These are phyloP conservation scores for Mortierella sp. DNA, from an alignment of 371 early-diverging fungal genomes.

Conservation along the genomic window DNA sequence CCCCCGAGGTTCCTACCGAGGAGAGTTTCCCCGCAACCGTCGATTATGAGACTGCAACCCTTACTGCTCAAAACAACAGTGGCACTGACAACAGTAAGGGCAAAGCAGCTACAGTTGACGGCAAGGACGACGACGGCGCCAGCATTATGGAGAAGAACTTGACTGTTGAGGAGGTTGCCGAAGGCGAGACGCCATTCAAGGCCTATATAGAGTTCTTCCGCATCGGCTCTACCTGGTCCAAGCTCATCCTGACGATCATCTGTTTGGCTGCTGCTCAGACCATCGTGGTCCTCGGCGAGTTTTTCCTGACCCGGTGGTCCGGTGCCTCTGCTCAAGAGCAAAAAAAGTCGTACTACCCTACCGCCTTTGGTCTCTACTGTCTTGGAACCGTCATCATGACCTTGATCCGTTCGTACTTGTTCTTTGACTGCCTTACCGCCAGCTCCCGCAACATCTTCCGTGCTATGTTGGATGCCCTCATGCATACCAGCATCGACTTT, in stretches of 20 bases:
- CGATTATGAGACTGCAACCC: neutral
- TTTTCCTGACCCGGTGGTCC: conserved; percentile 27
- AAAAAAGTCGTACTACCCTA: conserved; percentile 14
- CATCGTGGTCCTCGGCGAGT: conserved; percentile 25
- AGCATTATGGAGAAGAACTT: conserved; percentile 21
- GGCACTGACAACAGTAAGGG: neutral
- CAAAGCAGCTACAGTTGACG: neutral
- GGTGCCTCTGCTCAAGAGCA: conserved; percentile 7
- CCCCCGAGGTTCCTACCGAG: conserved; percentile 7
- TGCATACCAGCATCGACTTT: conserved; percentile 51
- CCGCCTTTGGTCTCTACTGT: conserved; percentile 18
- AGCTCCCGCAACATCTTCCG: conserved; percentile 28
- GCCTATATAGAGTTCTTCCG: conserved; percentile 35
- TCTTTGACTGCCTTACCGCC: conserved; percentile 28
- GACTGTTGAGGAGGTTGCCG: conserved; percentile 22
- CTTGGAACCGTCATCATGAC: conserved; percentile 30
- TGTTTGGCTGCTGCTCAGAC: conserved; percentile 24
- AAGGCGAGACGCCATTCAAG: conserved; percentile 24
- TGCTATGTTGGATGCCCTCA: conserved; percentile 39
- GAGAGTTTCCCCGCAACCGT: neutral
- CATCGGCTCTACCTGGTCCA: conserved; percentile 19
- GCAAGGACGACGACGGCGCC: conserved; percentile 8
- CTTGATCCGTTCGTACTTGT: conserved; percentile 31
- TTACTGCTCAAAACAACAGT: neutral
- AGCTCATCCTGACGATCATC: conserved; percentile 16